phyloP scores from a whole-genome alignment of 805 yeast genomes.

The Suhomyces faveliae region DNA sequence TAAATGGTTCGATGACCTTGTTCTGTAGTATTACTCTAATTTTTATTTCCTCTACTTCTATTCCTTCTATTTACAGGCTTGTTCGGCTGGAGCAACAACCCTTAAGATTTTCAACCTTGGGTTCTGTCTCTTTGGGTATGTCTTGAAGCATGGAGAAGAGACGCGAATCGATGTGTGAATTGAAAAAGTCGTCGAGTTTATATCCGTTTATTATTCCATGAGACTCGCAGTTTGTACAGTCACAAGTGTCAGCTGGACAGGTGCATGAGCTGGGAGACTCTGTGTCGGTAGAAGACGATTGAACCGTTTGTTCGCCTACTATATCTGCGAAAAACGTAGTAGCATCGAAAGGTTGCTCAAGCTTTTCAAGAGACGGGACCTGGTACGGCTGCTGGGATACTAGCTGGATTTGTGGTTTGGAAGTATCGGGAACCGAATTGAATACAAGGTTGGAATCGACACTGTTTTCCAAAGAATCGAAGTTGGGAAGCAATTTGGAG shows the following conservation, averaged over 20 bases:
- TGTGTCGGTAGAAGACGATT: not conserved
- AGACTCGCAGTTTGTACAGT: slow-evolving; percentile 43
- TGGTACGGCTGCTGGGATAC: not conserved
- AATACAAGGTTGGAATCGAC: slow-evolving; percentile 1
- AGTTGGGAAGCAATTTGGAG: slow-evolving; percentile 2
- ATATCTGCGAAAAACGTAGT: slow-evolving; percentile 2
- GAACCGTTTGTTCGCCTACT: slow-evolving; percentile 1
- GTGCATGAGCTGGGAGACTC: slow-evolving; percentile 14
- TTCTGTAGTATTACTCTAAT: no score
- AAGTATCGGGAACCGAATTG: not conserved
- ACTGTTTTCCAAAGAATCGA: slow-evolving; percentile 5
- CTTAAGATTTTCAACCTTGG: not conserved
- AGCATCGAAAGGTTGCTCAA: not conserved
- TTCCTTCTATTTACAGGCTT: not conserved
- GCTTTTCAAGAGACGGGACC: not conserved
- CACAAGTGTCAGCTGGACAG: slow-evolving; percentile 31
- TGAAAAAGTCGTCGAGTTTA: slow-evolving; percentile 38
- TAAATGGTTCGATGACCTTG: no score
- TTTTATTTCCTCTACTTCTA: not conserved
- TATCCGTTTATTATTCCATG: slow-evolving; percentile 46
- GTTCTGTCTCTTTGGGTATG: not conserved
- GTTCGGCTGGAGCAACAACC: not conserved
- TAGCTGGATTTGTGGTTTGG: not conserved
- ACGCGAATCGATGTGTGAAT: slow-evolving; percentile 1
- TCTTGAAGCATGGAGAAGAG: not conserved